Percentiles rank a stretch among this genome's conserved stretches.
Evolutionary conservation across 139 green algal genomes (phyloP).

Genomic region (Haematococcus lacustris): DNA sequence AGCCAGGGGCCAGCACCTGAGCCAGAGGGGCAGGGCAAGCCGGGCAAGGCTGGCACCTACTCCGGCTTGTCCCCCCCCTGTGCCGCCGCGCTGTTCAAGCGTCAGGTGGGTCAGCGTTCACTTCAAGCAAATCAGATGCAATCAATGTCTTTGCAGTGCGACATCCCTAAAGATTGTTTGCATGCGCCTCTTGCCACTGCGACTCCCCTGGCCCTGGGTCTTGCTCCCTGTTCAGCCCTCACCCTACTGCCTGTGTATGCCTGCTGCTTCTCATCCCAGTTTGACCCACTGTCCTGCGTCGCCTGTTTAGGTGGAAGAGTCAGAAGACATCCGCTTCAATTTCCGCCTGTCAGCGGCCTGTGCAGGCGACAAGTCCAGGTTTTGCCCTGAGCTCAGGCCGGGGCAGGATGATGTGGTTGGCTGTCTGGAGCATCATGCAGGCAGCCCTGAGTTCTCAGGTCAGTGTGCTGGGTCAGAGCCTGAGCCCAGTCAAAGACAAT

Average conservation of each 20-base stretch:
- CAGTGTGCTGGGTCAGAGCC: too few species aligned
- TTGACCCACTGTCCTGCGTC: not conserved
- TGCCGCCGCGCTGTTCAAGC: conserved; percentile 23
- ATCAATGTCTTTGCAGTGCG: not conserved
- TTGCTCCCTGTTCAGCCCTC: too few species aligned
- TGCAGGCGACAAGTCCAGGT: conserved; percentile 23
- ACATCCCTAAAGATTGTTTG: not conserved
- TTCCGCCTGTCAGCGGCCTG: conserved; percentile 23
- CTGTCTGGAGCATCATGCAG: conserved; percentile 28
- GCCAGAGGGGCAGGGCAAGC: not conserved
- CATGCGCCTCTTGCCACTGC: too few species aligned
- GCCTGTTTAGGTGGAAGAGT: conserved; percentile 24
- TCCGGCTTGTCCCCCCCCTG: conserved; percentile 16
- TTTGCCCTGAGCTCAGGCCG: conserved; percentile 29
- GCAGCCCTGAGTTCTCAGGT: conserved; percentile 12
- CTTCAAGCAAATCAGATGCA: not conserved
- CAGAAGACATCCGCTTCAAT: conserved; percentile 40
- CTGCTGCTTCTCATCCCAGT: too few species aligned
- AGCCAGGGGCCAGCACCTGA: too few species aligned
- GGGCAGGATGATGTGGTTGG: conserved; percentile 23
- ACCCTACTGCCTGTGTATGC: not conserved
- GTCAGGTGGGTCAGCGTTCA: conserved; percentile 29
- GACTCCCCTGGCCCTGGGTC: too few species aligned
- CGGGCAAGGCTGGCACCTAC: not conserved
- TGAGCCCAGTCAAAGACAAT: too few species aligned